Base-by-base conservation (phyloP, 2,329 filamentous ascomycete species). In the Exserohilum rostratum region DNA sequence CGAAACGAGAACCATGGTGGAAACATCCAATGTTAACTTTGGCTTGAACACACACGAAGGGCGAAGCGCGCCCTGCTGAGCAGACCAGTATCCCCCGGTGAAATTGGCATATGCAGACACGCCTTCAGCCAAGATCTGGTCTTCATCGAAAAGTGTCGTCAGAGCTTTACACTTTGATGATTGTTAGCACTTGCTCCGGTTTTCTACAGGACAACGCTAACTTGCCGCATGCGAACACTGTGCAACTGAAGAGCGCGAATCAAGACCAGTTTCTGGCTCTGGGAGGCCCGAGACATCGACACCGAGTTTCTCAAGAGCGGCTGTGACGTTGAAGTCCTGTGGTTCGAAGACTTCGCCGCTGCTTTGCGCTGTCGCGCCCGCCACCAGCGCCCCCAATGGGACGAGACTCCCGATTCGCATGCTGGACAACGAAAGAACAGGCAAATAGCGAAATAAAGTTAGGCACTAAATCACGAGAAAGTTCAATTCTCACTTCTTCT, bases 31-130 rank as follows among this genome's bases (percentile, higher is more conserved):
- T 11, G 54, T 39, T 11, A 31, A 45, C 2, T 45, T 18, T 3
- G 64, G 64, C 34, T 58, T 59, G 39, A 68, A 70, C 5, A 67
- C 57, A 45, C 67, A 69, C 5, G 52, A 57, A 5, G 67, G 67
- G 13, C 61, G 48, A 6, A 65, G 47, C 3, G 34, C 31, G 5
- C 49, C 55, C 56, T 70, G 67, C 45, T 70, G 65, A 6, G 46
- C 47, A n/a, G 67, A 67, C 67, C 66, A 70, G 30, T 61, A 71
- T 45, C 12, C 49, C 1, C 33, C 43, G 2, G 49, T 53, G 17
- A 53, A 56, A 10, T 37, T 20, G 12, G 39, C 20, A 38, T 67
- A 67, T n/a, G 38, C 34, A 5, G 55, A 12, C 6, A 12, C 51
- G 2, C 40, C 29, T 33, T 46, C 47, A 33, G 43, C 25, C 10